Conservation (phyloP, 148 eudicot species). For the Vaccinium myrtillus region DNA sequence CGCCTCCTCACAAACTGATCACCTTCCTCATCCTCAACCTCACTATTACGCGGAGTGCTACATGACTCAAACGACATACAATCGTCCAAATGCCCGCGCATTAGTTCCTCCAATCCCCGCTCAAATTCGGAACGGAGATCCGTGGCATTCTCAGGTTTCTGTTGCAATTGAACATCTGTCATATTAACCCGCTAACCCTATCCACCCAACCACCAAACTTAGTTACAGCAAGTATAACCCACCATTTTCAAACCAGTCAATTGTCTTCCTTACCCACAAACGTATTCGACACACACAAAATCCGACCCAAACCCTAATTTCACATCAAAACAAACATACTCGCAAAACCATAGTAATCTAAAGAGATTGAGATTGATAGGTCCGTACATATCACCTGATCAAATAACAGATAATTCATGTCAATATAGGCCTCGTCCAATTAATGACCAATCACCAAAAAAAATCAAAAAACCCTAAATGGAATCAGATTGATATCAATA, state of each 20-base stretch:
- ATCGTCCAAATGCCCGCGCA: constrained; percentile 81
- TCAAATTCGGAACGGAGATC: constrained; percentile 63
- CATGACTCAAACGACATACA: constrained; percentile 87
- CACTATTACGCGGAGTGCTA: constrained; percentile 66
- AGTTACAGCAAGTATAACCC: neutral
- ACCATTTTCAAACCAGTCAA: constrained; percentile 13
- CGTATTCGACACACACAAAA: constrained; percentile 20
- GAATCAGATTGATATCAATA: constrained; percentile 5
- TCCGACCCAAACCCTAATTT: constrained; percentile 30
- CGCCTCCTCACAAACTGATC: constrained; percentile 87
- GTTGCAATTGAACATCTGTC: constrained; percentile 69
- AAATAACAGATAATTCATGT: constrained; percentile 17
- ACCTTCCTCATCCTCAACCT: constrained; percentile 77
- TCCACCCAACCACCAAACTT: constrained; percentile 19
- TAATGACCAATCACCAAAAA: neutral
- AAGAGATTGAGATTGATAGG: constrained; percentile 18
- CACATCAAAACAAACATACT: constrained; percentile 15
- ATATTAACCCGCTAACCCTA: constrained; percentile 34
- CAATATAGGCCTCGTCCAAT: constrained; percentile 2
- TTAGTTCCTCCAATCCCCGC: constrained; percentile 73
- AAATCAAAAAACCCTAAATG: constrained; percentile 6
- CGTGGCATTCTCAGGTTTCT: constrained; percentile 63
- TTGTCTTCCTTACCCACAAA: constrained; percentile 16
- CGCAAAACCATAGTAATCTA: constrained; percentile 22
- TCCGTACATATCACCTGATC: constrained; percentile 27